phyloP scores from a whole-genome alignment of 1,139 yeast genomes.

The Debaryomyces nepalensis region DNA sequence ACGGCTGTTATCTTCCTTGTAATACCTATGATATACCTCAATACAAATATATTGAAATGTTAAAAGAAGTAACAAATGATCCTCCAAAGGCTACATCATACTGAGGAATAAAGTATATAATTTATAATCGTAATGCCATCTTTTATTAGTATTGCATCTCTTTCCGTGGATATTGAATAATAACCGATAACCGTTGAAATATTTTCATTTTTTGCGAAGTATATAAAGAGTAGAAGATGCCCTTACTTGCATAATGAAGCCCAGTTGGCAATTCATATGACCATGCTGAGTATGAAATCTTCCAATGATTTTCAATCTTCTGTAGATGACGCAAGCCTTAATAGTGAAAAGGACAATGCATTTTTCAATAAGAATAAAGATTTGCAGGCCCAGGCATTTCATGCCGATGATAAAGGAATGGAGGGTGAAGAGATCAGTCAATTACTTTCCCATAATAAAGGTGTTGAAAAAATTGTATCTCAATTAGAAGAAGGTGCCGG shows the following conservation, averaged over 20 bases:
- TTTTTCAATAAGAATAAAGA: not conserved
- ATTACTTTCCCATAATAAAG: constrained; percentile 36
- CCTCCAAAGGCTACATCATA: too few relatives aligned
- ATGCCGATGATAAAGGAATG: constrained; percentile 6
- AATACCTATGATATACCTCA: not conserved
- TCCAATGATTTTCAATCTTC: constrained; percentile 4
- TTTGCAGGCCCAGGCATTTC: not conserved
- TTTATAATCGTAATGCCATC: too few relatives aligned
- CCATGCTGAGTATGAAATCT: not conserved
- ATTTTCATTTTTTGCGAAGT: too few relatives aligned
- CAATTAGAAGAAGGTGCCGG: constrained; percentile 47
- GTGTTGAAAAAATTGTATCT: constrained; percentile 39
- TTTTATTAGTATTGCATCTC: too few relatives aligned
- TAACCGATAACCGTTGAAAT: too few relatives aligned
- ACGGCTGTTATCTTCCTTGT: not conserved
- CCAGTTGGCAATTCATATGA: not conserved
- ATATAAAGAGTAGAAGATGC: constrained; percentile 1
- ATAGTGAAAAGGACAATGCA: constrained; percentile 3
- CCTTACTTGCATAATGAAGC: not conserved
- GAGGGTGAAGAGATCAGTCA: constrained; percentile 28
- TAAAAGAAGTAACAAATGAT: too few relatives aligned
- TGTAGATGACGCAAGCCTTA: constrained; percentile 1
- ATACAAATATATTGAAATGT: too few relatives aligned
- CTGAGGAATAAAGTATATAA: too few relatives aligned
- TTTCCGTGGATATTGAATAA: too few relatives aligned